Evolutionary conservation across 768 basidiomycete species (phyloP), one percentile per base, ranked within the genome.

Genomic region (Suillus alpinus): DNA sequence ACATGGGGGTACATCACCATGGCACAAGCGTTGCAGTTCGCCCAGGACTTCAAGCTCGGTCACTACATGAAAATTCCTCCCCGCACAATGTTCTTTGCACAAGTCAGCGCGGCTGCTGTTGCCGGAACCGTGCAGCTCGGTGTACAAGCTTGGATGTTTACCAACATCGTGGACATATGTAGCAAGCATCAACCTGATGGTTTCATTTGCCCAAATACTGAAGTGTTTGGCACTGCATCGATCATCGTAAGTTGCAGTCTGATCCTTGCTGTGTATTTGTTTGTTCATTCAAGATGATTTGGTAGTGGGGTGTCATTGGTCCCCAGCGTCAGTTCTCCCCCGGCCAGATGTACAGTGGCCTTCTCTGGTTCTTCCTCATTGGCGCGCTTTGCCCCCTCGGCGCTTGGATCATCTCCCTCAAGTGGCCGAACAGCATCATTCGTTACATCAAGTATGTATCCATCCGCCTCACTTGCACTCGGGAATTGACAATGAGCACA

Each of bases 11-110:
- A 88, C 68, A 82, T 86, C 49, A 84, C 86, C 6, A 83, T 87
- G 84, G 73, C 77, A 43, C 81, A 82, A 76, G 88, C 86, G 2
- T 80, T 89, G 72, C 82, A 83, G 62, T 89, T 90, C 69, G 82
- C 87, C 16, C 81, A 83, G 53, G 89, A 91, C 70, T 86, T 91
- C 71, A 91, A 91, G 73, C 80, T 91, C 20, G 89, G 89, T 49
- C 87, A 90, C 74, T 88, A 79, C 77, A 87, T 86, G 81, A 82
- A 86, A 76, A 78, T 89, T 36, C 85, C 87, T 7, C 86, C 85
- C 31, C 77, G 86, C 20, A 79, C 83, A 0, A 87, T 88, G 82
- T 89, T 89, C 69, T 81, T 81, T 80, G 80, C 77, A 63, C 90
- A 92, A 74, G 78, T 92, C 39, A 78, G 86, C 37, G 89, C 85